Conservation (phyloP, 2,329 filamentous ascomycete species). For the Colletotrichum sp. region DNA sequence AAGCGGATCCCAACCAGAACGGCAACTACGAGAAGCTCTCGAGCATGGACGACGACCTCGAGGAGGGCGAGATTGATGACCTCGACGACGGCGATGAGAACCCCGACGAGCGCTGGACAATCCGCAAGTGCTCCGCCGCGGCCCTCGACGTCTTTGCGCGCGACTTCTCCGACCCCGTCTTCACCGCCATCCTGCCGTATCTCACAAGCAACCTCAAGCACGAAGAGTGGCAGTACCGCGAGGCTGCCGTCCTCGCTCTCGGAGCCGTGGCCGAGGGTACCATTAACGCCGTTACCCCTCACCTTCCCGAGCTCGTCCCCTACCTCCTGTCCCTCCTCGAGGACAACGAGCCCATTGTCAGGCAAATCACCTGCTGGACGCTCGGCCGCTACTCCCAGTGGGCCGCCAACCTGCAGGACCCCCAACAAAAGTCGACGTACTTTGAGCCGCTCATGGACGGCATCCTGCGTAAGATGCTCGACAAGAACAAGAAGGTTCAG, state of each 20-base stretch:
- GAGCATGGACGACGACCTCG: constrained; percentile 75
- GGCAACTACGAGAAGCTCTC: constrained; percentile 63
- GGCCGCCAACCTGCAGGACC: constrained; percentile 78
- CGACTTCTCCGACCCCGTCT: constrained; percentile 87
- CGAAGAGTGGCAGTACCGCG: constrained; percentile 87
- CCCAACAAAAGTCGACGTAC: constrained; percentile 72
- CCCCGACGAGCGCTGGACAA: constrained; percentile 91
- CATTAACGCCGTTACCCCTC: constrained; percentile 86
- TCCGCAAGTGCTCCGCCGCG: constrained; percentile 96
- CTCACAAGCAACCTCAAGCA: constrained; percentile 89
- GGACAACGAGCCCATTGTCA: constrained; percentile 87
- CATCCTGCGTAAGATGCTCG: constrained; percentile 91
- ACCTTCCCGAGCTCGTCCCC: constrained; percentile 87
- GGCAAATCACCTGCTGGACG: constrained; percentile 98
- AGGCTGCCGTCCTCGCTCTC: constrained; percentile 91
- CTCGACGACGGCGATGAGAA: constrained; percentile 76
- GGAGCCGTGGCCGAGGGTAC: constrained; percentile 96
- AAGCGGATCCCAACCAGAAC: constrained; percentile 56
- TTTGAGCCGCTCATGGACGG: constrained; percentile 99
- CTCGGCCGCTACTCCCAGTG: constrained; percentile 91
- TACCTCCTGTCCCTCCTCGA: constrained; percentile 87
- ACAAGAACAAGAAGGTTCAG: constrained; percentile 97
- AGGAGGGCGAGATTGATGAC: constrained; percentile 84
- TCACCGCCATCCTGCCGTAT: constrained; percentile 91
- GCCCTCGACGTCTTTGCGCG: constrained; percentile 93